Percentiles rank a stretch among this genome's conserved stretches.
These are phyloP conservation scores for Pseudogymnoascus sp. DNA, from an alignment of 2,329 filamentous ascomycete species.

Conservation along the genomic window DNA sequence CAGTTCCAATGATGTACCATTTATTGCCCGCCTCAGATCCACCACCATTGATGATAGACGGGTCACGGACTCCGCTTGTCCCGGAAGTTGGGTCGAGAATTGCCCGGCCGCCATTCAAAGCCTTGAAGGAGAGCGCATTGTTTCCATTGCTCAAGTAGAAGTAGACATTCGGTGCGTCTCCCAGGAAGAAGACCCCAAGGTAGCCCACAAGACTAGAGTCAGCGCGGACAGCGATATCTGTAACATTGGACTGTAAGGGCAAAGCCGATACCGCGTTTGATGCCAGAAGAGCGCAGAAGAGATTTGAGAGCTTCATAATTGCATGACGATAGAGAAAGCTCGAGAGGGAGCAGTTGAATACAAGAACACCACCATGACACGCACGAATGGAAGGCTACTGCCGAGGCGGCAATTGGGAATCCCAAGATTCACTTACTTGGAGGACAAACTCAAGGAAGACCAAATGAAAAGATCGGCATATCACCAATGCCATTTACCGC, in stretches of 20 bases:
- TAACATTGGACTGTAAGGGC: background rate
- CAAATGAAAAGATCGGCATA: background rate
- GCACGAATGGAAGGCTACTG: background rate
- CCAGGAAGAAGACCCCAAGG: conserved; percentile 46
- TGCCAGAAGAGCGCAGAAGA: background rate
- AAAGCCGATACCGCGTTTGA: background rate
- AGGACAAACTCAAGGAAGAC: background rate
- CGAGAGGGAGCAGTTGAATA: background rate
- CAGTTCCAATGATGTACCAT: conserved; percentile 48
- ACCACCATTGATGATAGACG: conserved; percentile 39
- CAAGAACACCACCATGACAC: background rate
- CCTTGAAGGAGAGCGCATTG: conserved; percentile 38
- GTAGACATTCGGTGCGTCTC: conserved; percentile 44
- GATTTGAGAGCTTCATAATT: background rate
- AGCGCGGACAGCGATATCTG: conserved; percentile 10
- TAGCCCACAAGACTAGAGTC: conserved; percentile 39
- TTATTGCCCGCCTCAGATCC: conserved; percentile 40
- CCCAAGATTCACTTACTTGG: background rate
- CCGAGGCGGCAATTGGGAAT: background rate
- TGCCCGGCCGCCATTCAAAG: conserved; percentile 40
- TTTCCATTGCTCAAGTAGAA: conserved; percentile 47
- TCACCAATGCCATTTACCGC: background rate
- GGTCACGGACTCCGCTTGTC: conserved; percentile 44
- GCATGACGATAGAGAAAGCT: background rate
- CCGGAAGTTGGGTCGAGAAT: conserved; percentile 42